Conservation (phyloP, 1,284 basidiomycete genomes). For the Sphagnurus paluster region DNA sequence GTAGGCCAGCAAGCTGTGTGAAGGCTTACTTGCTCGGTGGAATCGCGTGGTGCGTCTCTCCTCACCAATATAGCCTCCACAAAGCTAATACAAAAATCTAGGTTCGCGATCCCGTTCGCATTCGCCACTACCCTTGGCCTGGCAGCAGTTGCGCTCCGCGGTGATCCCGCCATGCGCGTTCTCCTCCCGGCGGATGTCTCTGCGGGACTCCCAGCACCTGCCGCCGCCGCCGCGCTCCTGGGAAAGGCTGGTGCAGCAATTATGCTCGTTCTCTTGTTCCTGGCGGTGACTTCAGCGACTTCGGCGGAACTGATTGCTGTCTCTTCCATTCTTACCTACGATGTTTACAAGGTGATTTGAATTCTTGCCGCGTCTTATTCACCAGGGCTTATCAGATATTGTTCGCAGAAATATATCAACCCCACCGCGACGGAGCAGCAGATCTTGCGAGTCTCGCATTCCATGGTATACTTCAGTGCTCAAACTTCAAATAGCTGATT, state of each 20-base stretch:
- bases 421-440: conserved; percentile 61
- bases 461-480: conserved; percentile 47
- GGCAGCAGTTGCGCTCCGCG: conserved; percentile 76
- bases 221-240: conserved; percentile 78
- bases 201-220: conserved; percentile 81
- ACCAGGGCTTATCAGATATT: too few relatives aligned
- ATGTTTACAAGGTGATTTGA: conserved; percentile 64
- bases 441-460: conserved; percentile 55
- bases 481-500: conserved; percentile 29
- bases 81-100: conserved; percentile 20
- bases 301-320: conserved; percentile 91
- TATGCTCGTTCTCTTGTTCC: conserved; percentile 70
- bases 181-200: conserved; percentile 69
- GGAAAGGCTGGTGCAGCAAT: conserved; percentile 76
- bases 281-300: conserved; percentile 85
- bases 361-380: not conserved
- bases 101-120: conserved; percentile 82
- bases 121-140: conserved; percentile 83
- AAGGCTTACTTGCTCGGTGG: conserved; percentile 90
- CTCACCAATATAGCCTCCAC: not conserved
- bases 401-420: conserved; percentile 65
- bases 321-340: conserved; percentile 79
- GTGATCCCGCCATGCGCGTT: conserved; percentile 65
- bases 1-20: conserved; percentile 78
- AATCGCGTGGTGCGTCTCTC: conserved; percentile 66